These are phyloP conservation scores for Buxus sempervirens DNA, from an alignment of 164 flowering plant species.

Conservation along the genomic window DNA sequence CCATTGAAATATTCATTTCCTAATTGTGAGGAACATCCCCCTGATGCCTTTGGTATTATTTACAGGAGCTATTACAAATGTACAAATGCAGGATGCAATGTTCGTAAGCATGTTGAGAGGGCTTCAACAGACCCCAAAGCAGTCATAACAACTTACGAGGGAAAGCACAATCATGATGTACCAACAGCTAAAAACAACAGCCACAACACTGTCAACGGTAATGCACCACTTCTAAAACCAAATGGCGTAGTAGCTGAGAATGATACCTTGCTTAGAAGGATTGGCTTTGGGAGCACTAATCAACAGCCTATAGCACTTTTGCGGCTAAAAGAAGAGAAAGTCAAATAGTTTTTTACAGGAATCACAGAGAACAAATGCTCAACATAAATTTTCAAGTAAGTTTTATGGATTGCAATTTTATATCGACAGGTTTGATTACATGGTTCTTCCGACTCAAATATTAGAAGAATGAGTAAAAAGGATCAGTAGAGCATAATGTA, in stretches of 20 bases:
- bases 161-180: constrained; percentile 60
- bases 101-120: constrained; percentile 69
- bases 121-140: constrained; percentile 58
- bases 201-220: constrained; percentile 32
- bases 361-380: not conserved
- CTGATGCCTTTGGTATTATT: not conserved
- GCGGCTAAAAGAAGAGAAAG: constrained; percentile 48
- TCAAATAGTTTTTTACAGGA: constrained; percentile 18
- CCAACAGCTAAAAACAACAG: constrained; percentile 49
- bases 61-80: constrained; percentile 71
- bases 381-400: not conserved
- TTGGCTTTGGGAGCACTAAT: constrained; percentile 19
- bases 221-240: constrained; percentile 11
- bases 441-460: not conserved
- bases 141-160: constrained; percentile 65
- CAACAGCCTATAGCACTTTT: constrained; percentile 37
- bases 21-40: not conserved
- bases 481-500: no score
- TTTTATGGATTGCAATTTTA: no score
- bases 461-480: not conserved
- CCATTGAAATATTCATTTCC: not conserved
- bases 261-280: constrained; percentile 10
- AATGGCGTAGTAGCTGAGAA: constrained; percentile 10
- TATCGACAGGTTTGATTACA: not conserved
- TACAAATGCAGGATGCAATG: constrained; percentile 54